A percentile compares a stretch with the other conserved stretches of the same genome.
Conservation (phyloP, 306 rosid species). For the Glycine tomentella region DNA sequence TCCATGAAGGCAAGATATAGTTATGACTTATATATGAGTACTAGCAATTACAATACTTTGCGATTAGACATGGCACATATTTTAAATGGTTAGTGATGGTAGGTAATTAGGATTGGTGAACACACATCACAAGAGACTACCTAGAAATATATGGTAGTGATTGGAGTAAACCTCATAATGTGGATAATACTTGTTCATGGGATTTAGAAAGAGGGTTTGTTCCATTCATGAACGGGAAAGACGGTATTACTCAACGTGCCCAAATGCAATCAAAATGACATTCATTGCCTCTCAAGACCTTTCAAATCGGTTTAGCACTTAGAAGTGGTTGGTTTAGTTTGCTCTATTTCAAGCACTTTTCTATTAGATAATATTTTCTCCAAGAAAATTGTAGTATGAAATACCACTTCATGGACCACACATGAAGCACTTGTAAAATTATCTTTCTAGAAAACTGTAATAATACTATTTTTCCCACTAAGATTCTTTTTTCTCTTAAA, state of each 20-base stretch:
- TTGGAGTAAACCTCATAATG: constrained; percentile 40
- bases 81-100: constrained; percentile 42
- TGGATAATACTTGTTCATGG: constrained; percentile 42
- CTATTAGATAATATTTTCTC: constrained; percentile 40
- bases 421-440: constrained; percentile 1
- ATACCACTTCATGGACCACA: constrained; percentile 29
- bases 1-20: constrained; percentile 9
- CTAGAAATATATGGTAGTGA: not conserved
- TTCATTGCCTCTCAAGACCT: constrained; percentile 55
- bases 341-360: constrained; percentile 38
- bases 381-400: not conserved
- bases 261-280: constrained; percentile 52
- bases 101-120: constrained; percentile 39
- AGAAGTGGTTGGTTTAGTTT: constrained; percentile 50
- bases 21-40: not conserved
- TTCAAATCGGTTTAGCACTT: constrained; percentile 36
- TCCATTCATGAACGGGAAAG: constrained; percentile 45
- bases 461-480: constrained; percentile 17
- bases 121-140: constrained; percentile 32
- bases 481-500: no score
- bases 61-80: not conserved
- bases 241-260: constrained; percentile 45
- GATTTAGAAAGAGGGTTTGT: constrained; percentile 34
- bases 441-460: constrained; percentile 21
- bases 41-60: not conserved